phyloP scores from a whole-genome alignment of 148 eudicot genomes.

The Rhododendron molle region DNA sequence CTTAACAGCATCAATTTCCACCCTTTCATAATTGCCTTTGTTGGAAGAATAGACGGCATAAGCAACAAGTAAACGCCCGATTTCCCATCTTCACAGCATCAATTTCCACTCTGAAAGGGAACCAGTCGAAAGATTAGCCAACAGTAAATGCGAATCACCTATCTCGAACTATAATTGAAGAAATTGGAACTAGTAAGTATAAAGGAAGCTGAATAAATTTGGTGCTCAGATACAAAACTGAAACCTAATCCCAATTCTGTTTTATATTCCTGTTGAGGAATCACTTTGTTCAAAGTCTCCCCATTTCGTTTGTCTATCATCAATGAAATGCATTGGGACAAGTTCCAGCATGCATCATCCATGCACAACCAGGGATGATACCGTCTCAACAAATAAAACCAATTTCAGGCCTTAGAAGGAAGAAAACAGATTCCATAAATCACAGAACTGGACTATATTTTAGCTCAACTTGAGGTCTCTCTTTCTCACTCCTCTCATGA shows the following conservation, averaged over 20 bases:
- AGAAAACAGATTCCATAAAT: not conserved
- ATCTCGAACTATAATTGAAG: not conserved
- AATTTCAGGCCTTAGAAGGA: not conserved
- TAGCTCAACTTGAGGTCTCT: not conserved
- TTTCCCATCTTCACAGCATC: conserved; percentile 2
- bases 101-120: conserved; percentile 7
- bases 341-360: too few relatives aligned
- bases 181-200: not conserved
- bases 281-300: too few relatives aligned
- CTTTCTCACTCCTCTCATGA: not conserved
- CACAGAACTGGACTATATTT: not conserved
- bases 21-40: not conserved
- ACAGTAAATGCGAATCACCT: not conserved
- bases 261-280: not conserved
- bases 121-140: not conserved
- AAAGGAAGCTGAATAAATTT: not conserved
- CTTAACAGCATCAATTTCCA: not conserved
- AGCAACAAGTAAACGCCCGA: not conserved
- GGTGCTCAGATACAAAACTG: not conserved
- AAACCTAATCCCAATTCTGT: not conserved
- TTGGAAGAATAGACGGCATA: not conserved
- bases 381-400: not conserved
- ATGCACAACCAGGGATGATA: too few relatives aligned
- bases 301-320: not conserved
- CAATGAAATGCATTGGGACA: too few relatives aligned